Base-by-base conservation (phyloP, 2,329 filamentous ascomycete genomes). In the Microdochium nivale region DNA sequence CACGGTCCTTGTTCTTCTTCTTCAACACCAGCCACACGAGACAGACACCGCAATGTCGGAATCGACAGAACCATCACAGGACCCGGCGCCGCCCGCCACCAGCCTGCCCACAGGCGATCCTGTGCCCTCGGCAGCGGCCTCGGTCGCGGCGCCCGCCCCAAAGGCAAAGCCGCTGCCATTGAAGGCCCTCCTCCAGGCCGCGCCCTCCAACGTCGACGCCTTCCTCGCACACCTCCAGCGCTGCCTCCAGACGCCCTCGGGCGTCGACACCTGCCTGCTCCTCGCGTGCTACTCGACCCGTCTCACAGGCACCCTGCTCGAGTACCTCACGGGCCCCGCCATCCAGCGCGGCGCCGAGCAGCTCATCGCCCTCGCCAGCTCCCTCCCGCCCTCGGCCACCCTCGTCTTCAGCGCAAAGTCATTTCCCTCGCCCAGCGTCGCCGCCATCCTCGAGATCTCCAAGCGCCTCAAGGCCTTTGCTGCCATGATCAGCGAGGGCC, bases 261-360 rank as follows among this genome's bases (percentile, higher is more conserved):
- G 87, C 62, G 81, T 86, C 65, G 87, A 90, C 69, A 78, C 80
- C 48, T 74, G 84, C 55, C 81, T 91, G 59, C 78, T 85, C 56
- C 80, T 86, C 58, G 65, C 84, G 55, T 81, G 84, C 70, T 92
- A 91, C 72, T 70, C 76, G 53, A 76, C 84, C 51, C 82, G 80
- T 54, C 68, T 84, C 51, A 61, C 73, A 49, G 74, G 77, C 54
- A 69, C 74, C 25, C 58, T 77, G 24, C 75, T 86, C 60, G 68
- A 75, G 51, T 59, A 69, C 47, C 65, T 82, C 55, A 76, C 79
- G 54, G 73, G 81, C 37, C 77, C 81, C 50, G 77, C 83, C 55
- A 72, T 88, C 52, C 71, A 76, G 52, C 69, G 72, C 52, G 72
- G 75, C 47, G 76, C 77, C 33, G 71, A 72, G 51, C 70, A 73